These are phyloP conservation scores for Podospora sp. DNA, from an alignment of 495 filamentous ascomycete genomes.

Conservation along the genomic window DNA sequence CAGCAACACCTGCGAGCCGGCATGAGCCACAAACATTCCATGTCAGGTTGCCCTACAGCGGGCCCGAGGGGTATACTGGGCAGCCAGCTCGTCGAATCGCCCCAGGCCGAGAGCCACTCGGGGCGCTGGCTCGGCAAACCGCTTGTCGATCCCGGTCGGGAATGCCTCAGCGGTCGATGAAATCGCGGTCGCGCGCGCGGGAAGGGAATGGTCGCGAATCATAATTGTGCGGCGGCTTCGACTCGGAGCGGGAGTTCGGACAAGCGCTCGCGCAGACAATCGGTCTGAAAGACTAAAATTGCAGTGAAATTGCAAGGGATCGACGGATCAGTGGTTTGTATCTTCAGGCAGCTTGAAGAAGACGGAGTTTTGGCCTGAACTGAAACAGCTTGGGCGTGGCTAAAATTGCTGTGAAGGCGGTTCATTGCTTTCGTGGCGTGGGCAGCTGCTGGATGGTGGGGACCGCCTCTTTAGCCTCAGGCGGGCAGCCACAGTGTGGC, in stretches of 20 bases:
- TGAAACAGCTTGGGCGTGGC: neutral
- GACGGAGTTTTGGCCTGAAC: neutral
- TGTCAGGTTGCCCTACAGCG: neutral
- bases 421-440: constrained; percentile 1
- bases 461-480: constrained; percentile 2
- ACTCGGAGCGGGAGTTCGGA: neutral
- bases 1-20: constrained; percentile 4
- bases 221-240: neutral
- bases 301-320: neutral
- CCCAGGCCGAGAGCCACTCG: constrained; percentile 8
- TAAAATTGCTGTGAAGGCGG: too few species aligned
- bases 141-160: constrained; percentile 8
- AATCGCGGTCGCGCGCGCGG: constrained; percentile 10
- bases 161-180: constrained; percentile 10
- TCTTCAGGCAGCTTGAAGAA: neutral
- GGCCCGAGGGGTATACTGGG: too few species aligned
- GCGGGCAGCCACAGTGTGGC: constrained; percentile 5
- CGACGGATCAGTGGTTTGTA: neutral
- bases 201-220: constrained; percentile 12
- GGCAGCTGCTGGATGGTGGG: neutral
- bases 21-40: neutral
- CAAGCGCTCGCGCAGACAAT: constrained; percentile 7
- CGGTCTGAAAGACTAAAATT: neutral
- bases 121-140: neutral
- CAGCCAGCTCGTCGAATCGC: neutral